Evolutionary conservation across 495 filamentous ascomycete species (phyloP).

Genomic region (Aspergillus carlsbadensis): DNA sequence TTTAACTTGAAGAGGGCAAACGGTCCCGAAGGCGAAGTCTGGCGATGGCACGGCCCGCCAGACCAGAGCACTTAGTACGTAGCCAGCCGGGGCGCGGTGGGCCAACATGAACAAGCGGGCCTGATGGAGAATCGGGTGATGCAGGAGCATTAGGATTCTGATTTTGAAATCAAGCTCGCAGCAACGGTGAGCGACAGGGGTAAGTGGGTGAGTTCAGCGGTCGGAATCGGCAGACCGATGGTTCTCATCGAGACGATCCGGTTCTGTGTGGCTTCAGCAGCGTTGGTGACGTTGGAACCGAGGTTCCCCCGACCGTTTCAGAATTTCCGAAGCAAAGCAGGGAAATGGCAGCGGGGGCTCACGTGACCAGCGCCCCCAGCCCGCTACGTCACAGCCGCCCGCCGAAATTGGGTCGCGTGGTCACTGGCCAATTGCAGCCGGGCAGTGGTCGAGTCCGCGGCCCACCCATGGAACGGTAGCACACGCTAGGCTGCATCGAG

Average conservation of each 20-base stretch:
- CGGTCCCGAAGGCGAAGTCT: not conserved
- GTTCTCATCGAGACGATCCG: no score
- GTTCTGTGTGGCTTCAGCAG: not conserved
- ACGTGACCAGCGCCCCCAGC: not conserved
- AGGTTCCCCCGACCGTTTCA: constrained; percentile 1
- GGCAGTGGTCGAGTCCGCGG: not conserved
- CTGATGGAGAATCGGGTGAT: not conserved
- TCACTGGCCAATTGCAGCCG: not conserved
- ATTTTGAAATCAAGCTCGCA: no score
- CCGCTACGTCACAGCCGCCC: not conserved
- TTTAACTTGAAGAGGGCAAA: not conserved
- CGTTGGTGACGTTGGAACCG: no score
- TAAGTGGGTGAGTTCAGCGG: not conserved
- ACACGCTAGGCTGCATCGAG: not conserved
- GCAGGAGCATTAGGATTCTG: no score
- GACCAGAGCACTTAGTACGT: not conserved
- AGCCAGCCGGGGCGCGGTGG: not conserved
- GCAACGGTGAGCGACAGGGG: not conserved
- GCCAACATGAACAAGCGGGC: not conserved
- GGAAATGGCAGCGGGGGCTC: not conserved
- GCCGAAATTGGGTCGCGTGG: not conserved
- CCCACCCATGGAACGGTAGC: constrained; percentile 2
- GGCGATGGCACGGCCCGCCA: not conserved
- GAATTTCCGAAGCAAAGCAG: not conserved
- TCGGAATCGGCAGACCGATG: no score